Conservation (phyloP, 2,329 filamentous ascomycete genomes). For the Exophiala mesophila region DNA sequence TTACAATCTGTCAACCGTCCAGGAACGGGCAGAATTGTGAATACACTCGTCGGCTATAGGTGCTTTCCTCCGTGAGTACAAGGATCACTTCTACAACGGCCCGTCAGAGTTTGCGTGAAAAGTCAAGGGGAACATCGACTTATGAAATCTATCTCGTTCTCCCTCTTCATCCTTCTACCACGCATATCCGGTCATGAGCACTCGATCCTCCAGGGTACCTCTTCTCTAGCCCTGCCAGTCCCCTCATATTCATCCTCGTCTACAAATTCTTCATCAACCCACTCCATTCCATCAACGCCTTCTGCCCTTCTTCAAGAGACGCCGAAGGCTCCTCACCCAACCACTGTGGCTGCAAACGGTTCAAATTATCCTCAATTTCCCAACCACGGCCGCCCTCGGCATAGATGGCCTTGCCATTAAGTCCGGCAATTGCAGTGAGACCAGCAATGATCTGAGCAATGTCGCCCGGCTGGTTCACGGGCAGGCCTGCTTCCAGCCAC, state of each 20-base stretch:
- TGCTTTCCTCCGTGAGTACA: too few relatives aligned
- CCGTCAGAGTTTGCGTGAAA: too few relatives aligned
- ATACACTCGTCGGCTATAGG: too few relatives aligned
- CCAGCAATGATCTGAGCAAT: constrained; percentile 37
- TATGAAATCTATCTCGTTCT: too few relatives aligned
- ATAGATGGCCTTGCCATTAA: constrained; percentile 40
- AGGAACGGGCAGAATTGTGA: background rate
- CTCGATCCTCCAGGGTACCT: too few relatives aligned
- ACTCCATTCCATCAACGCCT: background rate
- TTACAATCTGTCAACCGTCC: background rate
- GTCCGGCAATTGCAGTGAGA: constrained; percentile 30
- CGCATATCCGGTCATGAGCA: too few relatives aligned
- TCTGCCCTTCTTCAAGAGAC: constrained; percentile 1
- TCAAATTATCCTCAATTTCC: constrained; percentile 40
- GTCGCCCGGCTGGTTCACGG: constrained; percentile 35
- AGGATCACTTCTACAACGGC: too few relatives aligned
- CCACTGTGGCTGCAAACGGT: constrained; percentile 39
- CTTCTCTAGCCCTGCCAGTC: too few relatives aligned
- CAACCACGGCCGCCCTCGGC: constrained; percentile 41
- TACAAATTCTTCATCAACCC: too few relatives aligned
- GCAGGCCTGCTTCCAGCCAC: constrained; percentile 36
- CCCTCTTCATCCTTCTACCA: too few relatives aligned
- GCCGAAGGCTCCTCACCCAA: constrained; percentile 34
- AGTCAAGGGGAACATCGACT: too few relatives aligned
- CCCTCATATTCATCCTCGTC: too few relatives aligned